A percentile compares a stretch with the other conserved stretches of the same genome.
phyloP scores from a whole-genome alignment of 148 eudicot species.

The Rhododendron williamsianum region DNA sequence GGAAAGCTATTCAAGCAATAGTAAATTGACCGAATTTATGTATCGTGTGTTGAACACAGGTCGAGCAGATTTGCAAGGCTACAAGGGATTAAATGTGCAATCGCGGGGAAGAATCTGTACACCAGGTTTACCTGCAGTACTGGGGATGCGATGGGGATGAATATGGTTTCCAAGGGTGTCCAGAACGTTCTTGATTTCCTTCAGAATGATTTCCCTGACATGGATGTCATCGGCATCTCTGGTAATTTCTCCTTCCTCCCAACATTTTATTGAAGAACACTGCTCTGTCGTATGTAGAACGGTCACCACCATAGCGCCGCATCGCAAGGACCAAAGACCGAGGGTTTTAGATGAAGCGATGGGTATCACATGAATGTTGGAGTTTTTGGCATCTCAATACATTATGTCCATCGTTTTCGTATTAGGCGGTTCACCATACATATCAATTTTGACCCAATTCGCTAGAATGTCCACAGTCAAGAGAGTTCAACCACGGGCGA shows the following conservation, averaged over 20 bases:
- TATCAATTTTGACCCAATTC: background rate
- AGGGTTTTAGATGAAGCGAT: background rate
- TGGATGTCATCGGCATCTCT: conserved; percentile 47
- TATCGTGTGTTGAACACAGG: conserved; percentile 5
- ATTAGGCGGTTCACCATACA: background rate
- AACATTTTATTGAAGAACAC: background rate
- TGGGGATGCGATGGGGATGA: conserved; percentile 53
- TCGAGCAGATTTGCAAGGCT: conserved; percentile 46
- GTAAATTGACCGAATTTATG: background rate
- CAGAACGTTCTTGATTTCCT: conserved; percentile 45
- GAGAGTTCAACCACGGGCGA: background rate
- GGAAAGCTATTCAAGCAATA: background rate
- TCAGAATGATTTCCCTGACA: conserved; percentile 34
- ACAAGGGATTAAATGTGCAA: conserved; percentile 32
- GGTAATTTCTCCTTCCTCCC: conserved; percentile 16
- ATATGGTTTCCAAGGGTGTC: conserved; percentile 46
- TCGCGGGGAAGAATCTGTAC: conserved; percentile 48
- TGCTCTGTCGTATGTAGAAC: background rate
- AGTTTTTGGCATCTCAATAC: background rate
- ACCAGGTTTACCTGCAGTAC: conserved; percentile 40
- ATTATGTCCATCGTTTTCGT: background rate
- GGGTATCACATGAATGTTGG: background rate
- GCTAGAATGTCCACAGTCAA: background rate
- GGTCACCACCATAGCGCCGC: background rate
- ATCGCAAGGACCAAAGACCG: background rate